Base-by-base conservation (phyloP, 164 flowering plant species). In the Vitis amurensis region DNA sequence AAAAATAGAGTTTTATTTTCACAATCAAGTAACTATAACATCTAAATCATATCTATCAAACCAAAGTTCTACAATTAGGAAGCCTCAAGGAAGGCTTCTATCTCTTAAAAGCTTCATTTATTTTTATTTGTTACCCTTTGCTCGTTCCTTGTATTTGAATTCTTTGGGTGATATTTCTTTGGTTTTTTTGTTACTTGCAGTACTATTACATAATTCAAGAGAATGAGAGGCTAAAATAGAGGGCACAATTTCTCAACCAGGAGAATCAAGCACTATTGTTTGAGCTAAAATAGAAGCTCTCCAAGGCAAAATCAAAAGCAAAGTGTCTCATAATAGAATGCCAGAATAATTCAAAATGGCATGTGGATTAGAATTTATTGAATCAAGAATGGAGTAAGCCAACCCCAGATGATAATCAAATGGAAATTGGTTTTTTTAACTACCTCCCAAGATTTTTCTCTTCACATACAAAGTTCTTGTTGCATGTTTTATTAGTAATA, bases 161-260 rank as follows among this genome's bases (percentile, higher is more conserved):
- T 51, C 13, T 51, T 51, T 51, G 53, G 10, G n/a, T 51, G 13
- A 51, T 51, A 8, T 11, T 51, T 14, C 13, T 51, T 19, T 19
- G 23, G 23, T 19, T 19, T 19, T 19, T 19, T 19, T 19, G 23
- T 19, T 86, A 80, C 81, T 50, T 88, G 82, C 83, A n/a, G n/a
- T n/a, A 89, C 73, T 91, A 90, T 67, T 88, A 86, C 87, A 89
- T 91, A 66, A 87, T 91, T 76, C 78, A 85, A 68, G 94, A 91
- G 82, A 93, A 93, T 76, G 98, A 91, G 79, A 85, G 85, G 85
- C 84, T 93, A 49, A 91, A 92, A 85, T 89, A 87, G 89, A 88
- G 84, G 73, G 93, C 94, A 6, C 95, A 89, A 77, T 67, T 80
- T 59, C 88, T 91, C 67, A 86, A 88, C 78, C 92, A 89, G 67